phyloP scores from a whole-genome alignment of 2,329 filamentous ascomycete genomes.

The Pseudogymnoascus sp. region DNA sequence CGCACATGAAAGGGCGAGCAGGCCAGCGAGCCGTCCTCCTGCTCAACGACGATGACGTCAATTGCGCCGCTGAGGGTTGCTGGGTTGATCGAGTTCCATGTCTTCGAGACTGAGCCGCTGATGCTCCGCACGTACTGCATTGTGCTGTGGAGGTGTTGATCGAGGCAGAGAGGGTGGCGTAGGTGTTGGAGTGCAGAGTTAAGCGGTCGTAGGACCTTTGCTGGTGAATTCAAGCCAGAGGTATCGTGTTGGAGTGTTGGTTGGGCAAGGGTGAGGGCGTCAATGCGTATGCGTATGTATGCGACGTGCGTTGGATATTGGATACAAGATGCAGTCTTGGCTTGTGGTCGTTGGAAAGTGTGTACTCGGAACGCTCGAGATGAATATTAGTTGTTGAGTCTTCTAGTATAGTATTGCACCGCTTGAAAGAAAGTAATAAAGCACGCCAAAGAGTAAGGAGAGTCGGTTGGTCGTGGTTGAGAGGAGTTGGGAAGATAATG shows the following conservation, averaged over 20 bases:
- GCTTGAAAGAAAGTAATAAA: conserved; percentile 10
- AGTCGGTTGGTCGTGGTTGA: conserved; percentile 3
- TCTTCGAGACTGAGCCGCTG: conserved; percentile 91
- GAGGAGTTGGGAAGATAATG: background rate
- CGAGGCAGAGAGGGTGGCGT: background rate
- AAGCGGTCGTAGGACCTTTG: background rate
- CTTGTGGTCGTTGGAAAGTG: background rate
- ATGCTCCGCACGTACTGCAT: conserved; percentile 99
- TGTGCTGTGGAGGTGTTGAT: conserved; percentile 25
- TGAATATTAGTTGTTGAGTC: conserved; percentile 6
- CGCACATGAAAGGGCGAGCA: conserved; percentile 98
- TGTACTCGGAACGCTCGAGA: background rate
- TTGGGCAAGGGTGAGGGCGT: background rate
- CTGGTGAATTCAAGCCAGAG: background rate
- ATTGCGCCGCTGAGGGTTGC: conserved; percentile 95
- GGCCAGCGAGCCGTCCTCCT: conserved; percentile 78
- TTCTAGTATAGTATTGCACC: background rate
- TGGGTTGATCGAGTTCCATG: conserved; percentile 99
- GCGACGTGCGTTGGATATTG: background rate
- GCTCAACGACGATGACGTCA: conserved; percentile 96
- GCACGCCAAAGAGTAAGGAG: background rate
- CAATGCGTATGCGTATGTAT: conserved; percentile 2
- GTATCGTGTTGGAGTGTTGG: background rate
- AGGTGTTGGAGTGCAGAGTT: background rate
- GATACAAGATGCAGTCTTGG: background rate